Percentiles rank a stretch among this genome's conserved stretches.
Conservation (phyloP, 1,284 basidiomycete genomes). For the Moesziomyces sp. region DNA sequence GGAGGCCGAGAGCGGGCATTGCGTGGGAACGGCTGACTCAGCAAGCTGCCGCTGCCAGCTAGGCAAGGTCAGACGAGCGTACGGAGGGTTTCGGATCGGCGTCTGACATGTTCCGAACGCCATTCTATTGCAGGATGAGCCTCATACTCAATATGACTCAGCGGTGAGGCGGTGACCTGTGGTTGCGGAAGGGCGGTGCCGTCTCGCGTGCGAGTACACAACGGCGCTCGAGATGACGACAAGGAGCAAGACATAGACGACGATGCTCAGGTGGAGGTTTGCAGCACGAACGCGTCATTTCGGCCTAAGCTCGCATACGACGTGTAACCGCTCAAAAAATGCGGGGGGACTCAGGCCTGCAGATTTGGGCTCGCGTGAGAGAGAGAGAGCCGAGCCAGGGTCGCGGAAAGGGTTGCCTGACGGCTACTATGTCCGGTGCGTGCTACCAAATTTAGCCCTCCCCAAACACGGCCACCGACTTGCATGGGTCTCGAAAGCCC, state of each 20-base stretch:
- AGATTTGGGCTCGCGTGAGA: neutral
- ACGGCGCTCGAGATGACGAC: neutral
- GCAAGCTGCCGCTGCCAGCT: neutral
- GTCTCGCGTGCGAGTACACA: neutral
- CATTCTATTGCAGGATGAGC: neutral
- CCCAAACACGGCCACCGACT: neutral
- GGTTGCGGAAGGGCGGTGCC: too few relatives aligned
- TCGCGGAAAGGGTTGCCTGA: neutral
- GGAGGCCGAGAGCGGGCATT: too few relatives aligned
- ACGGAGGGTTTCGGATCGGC: neutral
- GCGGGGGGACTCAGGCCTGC: constrained; percentile 18
- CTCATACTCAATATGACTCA: neutral
- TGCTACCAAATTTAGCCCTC: constrained; percentile 7
- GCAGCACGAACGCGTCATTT: constrained; percentile 7
- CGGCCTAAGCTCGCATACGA: neutral
- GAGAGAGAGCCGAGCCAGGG: constrained; percentile 6
- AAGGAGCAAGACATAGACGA: too few relatives aligned
- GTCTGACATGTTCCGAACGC: neutral
- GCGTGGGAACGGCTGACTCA: neutral
- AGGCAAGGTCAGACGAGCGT: neutral
- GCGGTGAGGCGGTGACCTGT: neutral
- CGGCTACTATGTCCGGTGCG: neutral
- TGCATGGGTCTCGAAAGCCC: too few relatives aligned
- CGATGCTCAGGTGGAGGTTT: constrained; percentile 4
- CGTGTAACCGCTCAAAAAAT: neutral